A percentile compares a stretch with the other conserved stretches of the same genome.
Evolutionary conservation across 257 asterid species (phyloP).

Genomic region (Solanum lycopersicoides): DNA sequence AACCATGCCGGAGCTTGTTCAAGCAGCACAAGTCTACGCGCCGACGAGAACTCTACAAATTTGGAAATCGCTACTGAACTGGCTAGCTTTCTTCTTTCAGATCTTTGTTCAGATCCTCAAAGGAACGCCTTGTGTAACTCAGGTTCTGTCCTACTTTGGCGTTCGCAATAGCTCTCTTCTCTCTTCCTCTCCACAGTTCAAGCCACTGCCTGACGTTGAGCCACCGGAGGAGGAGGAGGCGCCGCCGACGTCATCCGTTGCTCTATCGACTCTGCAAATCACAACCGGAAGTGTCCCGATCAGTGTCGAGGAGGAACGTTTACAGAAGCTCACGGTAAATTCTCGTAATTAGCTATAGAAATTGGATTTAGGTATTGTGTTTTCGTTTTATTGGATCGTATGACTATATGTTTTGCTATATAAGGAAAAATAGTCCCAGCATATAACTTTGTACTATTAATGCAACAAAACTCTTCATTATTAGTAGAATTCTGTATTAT

Average conservation of each 20-base stretch:
- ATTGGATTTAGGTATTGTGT: not conserved
- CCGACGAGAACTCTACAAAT: slow-evolving; percentile 61
- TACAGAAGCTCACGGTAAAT: slow-evolving; percentile 24
- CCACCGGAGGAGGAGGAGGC: slow-evolving; percentile 34
- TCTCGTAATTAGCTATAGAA: not conserved
- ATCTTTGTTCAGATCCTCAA: slow-evolving; percentile 88
- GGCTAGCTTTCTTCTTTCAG: slow-evolving; percentile 79
- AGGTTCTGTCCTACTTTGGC: slow-evolving; percentile 58
- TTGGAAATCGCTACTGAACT: slow-evolving; percentile 79
- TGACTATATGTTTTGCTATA: not conserved
- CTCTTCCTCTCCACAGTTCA: slow-evolving; percentile 40
- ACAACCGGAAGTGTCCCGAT: not conserved
- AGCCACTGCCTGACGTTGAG: slow-evolving; percentile 69
- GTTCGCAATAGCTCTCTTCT: slow-evolving; percentile 39
- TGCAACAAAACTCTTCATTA: not conserved
- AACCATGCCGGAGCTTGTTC: slow-evolving; percentile 72
- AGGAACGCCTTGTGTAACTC: slow-evolving; percentile 65
- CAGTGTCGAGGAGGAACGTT: not conserved
- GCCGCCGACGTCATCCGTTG: not conserved
- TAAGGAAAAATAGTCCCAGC: not conserved
- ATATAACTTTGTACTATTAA: not conserved
- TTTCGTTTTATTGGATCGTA: not conserved
- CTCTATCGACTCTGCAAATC: slow-evolving; percentile 7
- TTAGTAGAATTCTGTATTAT: not conserved
- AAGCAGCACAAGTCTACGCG: slow-evolving; percentile 62